Evolutionary conservation across 768 basidiomycete genomes (phyloP).

Genomic region (Cystoderma amianthinum): DNA sequence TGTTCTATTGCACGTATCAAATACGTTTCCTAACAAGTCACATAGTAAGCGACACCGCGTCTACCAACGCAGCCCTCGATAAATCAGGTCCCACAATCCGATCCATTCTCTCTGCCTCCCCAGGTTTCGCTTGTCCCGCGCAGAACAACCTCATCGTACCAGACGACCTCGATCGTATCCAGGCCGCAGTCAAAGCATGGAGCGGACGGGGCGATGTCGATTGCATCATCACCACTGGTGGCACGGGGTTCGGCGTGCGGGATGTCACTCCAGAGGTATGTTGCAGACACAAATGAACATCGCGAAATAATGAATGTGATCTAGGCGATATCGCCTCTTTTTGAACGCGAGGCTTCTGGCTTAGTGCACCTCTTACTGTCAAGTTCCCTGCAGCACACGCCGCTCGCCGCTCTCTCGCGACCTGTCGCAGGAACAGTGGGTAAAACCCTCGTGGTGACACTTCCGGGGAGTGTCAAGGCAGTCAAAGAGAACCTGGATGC

Average conservation of each 20-base stretch:
- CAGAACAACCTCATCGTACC: slow-evolving; percentile 44
- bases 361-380: slow-evolving; percentile 70
- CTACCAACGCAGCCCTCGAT: slow-evolving; percentile 40
- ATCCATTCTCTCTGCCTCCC: slow-evolving; percentile 31
- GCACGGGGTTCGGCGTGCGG: slow-evolving; percentile 78
- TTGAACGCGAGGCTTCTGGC: slow-evolving; percentile 63
- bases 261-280: slow-evolving; percentile 81
- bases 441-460: slow-evolving; percentile 65
- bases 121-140: slow-evolving; percentile 13
- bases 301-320: not conserved
- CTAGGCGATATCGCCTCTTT: slow-evolving; percentile 56
- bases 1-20: not conserved
- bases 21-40: not conserved
- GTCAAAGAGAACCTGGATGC: slow-evolving; percentile 72
- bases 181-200: slow-evolving; percentile 24
- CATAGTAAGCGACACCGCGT: slow-evolving; percentile 70
- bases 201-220: slow-evolving; percentile 42
- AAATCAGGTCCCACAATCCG: slow-evolving; percentile 61
- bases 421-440: slow-evolving; percentile 73
- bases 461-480: slow-evolving; percentile 83
- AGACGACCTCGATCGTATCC: slow-evolving; percentile 55
- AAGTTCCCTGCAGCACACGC: slow-evolving; percentile 65
- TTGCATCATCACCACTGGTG: slow-evolving; percentile 79
- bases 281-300: not conserved
- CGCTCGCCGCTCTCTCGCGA: slow-evolving; percentile 75